Percentiles rank a stretch among this genome's conserved stretches.
These are phyloP conservation scores for Lasiodiplodia hormozganensis DNA, from an alignment of 2,329 filamentous ascomycete genomes.

Conservation along the genomic window DNA sequence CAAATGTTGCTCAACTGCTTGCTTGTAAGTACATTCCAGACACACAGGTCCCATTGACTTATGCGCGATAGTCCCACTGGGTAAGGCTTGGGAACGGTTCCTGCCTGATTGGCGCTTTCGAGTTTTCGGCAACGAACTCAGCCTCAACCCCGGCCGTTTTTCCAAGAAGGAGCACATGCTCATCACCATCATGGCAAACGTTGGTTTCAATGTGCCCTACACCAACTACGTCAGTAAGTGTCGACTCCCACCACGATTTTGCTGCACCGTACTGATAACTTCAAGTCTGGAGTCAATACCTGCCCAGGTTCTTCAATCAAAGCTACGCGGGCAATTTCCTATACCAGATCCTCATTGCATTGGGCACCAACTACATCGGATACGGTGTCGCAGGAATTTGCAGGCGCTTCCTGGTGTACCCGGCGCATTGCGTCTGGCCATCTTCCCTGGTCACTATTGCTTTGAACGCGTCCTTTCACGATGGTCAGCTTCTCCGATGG, in stretches of 20 bases:
- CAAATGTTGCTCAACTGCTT: constrained; percentile 69
- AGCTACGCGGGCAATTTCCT: constrained; percentile 54
- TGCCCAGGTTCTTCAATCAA: constrained; percentile 61
- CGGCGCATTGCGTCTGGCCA: constrained; percentile 31
- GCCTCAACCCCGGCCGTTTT: constrained; percentile 32
- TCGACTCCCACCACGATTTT: too few species aligned
- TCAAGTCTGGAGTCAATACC: constrained; percentile 56
- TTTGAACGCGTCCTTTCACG: constrained; percentile 52
- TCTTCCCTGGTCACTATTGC: constrained; percentile 31
- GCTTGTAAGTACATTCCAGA: constrained; percentile 62
- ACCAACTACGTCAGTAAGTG: constrained; percentile 52
- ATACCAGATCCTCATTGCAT: constrained; percentile 66
- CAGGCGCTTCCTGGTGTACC: constrained; percentile 38
- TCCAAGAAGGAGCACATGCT: constrained; percentile 45
- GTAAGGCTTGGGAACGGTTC: constrained; percentile 28
- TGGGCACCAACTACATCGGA: constrained; percentile 70
- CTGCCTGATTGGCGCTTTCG: constrained; percentile 28
- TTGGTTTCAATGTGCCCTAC: constrained; percentile 57
- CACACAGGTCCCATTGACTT: constrained; percentile 35
- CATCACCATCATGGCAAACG: constrained; percentile 68
- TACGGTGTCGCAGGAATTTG: constrained; percentile 39
- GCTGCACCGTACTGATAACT: background rate
- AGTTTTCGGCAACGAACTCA: constrained; percentile 26
- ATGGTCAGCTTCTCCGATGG: constrained; percentile 75
- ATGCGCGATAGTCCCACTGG: constrained; percentile 67